phyloP scores from a whole-genome alignment of 495 filamentous ascomycete species.

The Aspergillus cristatus region DNA sequence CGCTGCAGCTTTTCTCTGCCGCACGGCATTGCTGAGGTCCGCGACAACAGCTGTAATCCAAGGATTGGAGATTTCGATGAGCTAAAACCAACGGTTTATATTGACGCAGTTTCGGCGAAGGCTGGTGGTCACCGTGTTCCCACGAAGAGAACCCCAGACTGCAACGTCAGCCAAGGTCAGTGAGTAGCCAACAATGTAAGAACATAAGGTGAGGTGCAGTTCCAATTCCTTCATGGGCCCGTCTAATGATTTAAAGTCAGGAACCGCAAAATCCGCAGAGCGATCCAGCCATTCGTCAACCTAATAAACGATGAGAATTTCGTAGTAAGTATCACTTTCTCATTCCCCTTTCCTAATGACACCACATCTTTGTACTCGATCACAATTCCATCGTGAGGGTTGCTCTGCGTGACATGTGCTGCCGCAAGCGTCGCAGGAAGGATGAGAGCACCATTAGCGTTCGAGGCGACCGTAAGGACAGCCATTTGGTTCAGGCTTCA shows the following conservation, averaged over 20 bases:
- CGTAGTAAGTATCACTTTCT: slow-evolving; percentile 1
- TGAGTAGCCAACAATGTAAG: slow-evolving; percentile 65
- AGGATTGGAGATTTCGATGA: slow-evolving; percentile 61
- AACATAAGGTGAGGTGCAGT: slow-evolving; percentile 67
- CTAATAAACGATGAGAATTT: slow-evolving; percentile 1
- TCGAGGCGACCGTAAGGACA: slow-evolving; percentile 4
- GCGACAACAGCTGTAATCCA: slow-evolving; percentile 35
- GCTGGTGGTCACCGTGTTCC: slow-evolving; percentile 63
- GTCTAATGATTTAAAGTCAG: slow-evolving; percentile 62
- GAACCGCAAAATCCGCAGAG: background rate
- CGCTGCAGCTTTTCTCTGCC: slow-evolving; percentile 51
- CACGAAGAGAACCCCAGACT: slow-evolving; percentile 65
- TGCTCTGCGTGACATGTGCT: background rate
- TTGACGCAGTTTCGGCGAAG: slow-evolving; percentile 64
- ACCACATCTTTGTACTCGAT: slow-evolving; percentile 5
- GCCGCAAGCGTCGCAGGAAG: slow-evolving; percentile 3
- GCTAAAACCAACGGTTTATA: slow-evolving; percentile 69
- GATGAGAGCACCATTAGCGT: slow-evolving; percentile 1
- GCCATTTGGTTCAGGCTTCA: no score
- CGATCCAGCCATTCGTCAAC: slow-evolving; percentile 1
- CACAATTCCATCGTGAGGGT: background rate
- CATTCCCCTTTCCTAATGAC: background rate
- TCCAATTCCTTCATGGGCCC: slow-evolving; percentile 57
- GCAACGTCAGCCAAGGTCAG: slow-evolving; percentile 62
- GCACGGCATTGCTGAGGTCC: slow-evolving; percentile 41